Base-by-base conservation (phyloP, 2,329 filamentous ascomycete species). In the Aspergillus sp. region DNA sequence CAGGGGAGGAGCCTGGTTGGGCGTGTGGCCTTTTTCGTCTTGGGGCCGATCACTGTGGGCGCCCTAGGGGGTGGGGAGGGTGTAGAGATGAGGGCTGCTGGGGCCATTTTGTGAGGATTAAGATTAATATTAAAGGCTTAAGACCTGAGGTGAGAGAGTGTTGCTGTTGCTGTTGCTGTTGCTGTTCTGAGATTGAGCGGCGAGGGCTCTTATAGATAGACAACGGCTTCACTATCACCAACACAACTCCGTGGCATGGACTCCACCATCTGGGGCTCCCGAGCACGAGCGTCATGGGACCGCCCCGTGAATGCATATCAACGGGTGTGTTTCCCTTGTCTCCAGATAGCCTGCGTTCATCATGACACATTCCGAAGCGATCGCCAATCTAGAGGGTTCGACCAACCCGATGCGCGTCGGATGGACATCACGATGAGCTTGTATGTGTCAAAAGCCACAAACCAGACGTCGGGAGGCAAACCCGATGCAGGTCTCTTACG, bases 11-110 rank as follows among this genome's bases (percentile, higher is more conserved):
- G 14, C 3, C 55, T 54, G 8, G 52, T 58, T 27, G 64, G 64
- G 12, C 62, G 60, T 12, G 62, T 65, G 40, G 60, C 62, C 41
- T 43, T 61, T 19, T 58, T 56, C 2, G 58, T 60, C 21, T 57
- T 44, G 17, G 59, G 59, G 1, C 61, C 62, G 19, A 60, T 39
- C 6, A 63, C 54, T 4, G 8, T 56, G 2, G 60, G 58, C 17
- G 58, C 31, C 7, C 17, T 23, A 4, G 41, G 2, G 11, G n/a
- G 3, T 41, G 19, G 4, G 21, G 17, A 9, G 15, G 27, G 31
- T 17, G 8, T 33, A 5, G 41, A 19, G 21, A 37, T 31, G 47
- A 49, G 47, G 31, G 47, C 47, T 14, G 47, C 31, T 9, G 47
- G 47, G n/a, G 47, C 31, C 47, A 49, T 49, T 48, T 17, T 49